Percentiles rank a stretch among this genome's conserved stretches.
Conservation (phyloP, 805 yeast species). For the Suhomyces prunicola region DNA sequence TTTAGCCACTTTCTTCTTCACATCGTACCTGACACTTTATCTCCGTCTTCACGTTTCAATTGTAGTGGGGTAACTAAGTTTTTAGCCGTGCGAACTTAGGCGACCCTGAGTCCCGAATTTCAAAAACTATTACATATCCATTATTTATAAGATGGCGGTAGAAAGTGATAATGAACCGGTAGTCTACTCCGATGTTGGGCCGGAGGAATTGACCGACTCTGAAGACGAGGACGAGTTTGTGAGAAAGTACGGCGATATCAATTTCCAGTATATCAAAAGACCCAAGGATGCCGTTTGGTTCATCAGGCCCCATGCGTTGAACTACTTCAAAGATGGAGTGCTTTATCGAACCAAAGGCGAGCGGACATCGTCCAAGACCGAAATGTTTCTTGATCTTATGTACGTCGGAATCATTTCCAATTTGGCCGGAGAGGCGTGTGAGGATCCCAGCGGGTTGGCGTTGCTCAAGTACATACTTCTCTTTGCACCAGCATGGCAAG, state of each 20-base stretch:
- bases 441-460: slow-evolving; percentile 46
- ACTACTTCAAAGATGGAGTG: slow-evolving; percentile 56
- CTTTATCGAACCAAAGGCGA: slow-evolving; percentile 56
- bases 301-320: slow-evolving; percentile 55
- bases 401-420: slow-evolving; percentile 65
- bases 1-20: background rate
- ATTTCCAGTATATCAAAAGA: slow-evolving; percentile 44
- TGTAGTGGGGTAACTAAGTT: background rate
- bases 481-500: slow-evolving; percentile 58
- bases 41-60: background rate
- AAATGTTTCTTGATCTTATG: slow-evolving; percentile 59
- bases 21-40: background rate
- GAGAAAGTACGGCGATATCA: slow-evolving; percentile 47
- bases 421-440: slow-evolving; percentile 52
- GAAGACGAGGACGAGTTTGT: slow-evolving; percentile 44
- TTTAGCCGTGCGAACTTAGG: background rate
- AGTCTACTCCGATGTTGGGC: background rate
- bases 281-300: slow-evolving; percentile 41
- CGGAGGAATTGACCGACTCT: slow-evolving; percentile 19
- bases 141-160: background rate
- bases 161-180: background rate
- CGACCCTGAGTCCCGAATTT: background rate
- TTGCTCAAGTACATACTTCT: slow-evolving; percentile 47
- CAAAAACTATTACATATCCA: background rate
- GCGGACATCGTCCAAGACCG: slow-evolving; percentile 49